Evolutionary conservation across 139 green algal species (phyloP).

Genomic region (Ettlia oleoabundans): DNA sequence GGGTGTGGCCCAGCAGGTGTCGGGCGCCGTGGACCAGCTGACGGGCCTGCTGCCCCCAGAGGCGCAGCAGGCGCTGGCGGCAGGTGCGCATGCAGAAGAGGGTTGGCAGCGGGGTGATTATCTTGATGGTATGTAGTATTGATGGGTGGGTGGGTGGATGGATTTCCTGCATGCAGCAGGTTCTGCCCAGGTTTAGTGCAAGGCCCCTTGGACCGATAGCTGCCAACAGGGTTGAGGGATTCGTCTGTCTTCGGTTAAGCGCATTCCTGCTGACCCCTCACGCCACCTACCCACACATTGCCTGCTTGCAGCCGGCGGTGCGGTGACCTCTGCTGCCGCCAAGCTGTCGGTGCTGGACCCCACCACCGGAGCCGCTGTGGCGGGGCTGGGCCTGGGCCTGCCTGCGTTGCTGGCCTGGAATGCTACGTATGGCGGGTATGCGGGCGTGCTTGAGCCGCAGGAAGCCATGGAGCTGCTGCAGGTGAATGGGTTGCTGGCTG

Average conservation of each 20-base stretch:
- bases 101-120: too few relatives aligned
- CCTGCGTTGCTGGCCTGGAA: conserved; percentile 41
- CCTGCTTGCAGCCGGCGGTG: conserved; percentile 21
- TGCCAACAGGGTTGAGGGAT: too few relatives aligned
- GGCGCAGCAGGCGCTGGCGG: background rate
- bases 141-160: too few relatives aligned
- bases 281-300: conserved; percentile 1
- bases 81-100: background rate
- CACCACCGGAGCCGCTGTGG: conserved; percentile 13
- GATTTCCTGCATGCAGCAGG: background rate
- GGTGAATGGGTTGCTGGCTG: conserved; percentile 19
- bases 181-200: too few relatives aligned
- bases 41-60: conserved; percentile 13
- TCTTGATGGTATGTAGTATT: too few relatives aligned
- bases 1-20: background rate
- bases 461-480: conserved; percentile 48
- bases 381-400: conserved; percentile 44
- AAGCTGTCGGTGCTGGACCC: conserved; percentile 20
- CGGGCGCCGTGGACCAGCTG: conserved; percentile 12
- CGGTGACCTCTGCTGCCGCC: background rate
- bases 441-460: conserved; percentile 47
- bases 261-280: too few relatives aligned
- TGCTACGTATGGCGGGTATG: conserved; percentile 54
- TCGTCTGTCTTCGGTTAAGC: too few relatives aligned
- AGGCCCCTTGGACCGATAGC: too few relatives aligned